phyloP scores from a whole-genome alignment of 2,329 filamentous ascomycete genomes.

The Gyromitra esculenta region DNA sequence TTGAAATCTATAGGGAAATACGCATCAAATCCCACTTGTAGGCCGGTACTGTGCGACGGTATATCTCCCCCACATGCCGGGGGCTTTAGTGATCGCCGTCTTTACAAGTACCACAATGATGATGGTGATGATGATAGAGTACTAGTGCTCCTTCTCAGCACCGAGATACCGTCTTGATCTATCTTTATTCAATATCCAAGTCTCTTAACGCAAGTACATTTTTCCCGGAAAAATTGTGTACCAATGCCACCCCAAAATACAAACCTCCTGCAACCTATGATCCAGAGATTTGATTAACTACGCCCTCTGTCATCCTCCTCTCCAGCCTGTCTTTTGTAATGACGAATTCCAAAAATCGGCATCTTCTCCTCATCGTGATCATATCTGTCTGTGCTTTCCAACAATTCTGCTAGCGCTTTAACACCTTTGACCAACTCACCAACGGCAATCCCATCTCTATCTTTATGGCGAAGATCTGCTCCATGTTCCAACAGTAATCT shows the following conservation, averaged over 20 bases:
- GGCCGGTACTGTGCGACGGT: background rate
- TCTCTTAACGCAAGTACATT: background rate
- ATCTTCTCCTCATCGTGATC: conserved; percentile 27
- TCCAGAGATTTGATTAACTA: background rate
- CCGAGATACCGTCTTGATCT: too few species aligned
- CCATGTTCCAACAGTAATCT: conserved; percentile 18
- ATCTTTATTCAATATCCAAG: too few species aligned
- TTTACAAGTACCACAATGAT: too few species aligned
- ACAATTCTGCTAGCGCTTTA: conserved; percentile 13
- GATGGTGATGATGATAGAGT: too few species aligned
- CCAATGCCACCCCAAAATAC: background rate
- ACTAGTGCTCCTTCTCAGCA: too few species aligned
- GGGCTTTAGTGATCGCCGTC: background rate
- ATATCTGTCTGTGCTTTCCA: conserved; percentile 15
- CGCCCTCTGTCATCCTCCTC: background rate
- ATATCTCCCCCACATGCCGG: background rate
- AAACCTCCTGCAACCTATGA: background rate
- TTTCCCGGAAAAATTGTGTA: background rate
- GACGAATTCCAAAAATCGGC: conserved; percentile 2
- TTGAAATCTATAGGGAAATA: background rate
- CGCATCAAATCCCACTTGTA: background rate
- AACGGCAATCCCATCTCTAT: conserved; percentile 7
- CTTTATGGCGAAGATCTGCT: conserved; percentile 15
- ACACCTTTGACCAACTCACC: conserved; percentile 32
- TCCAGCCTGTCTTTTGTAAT: background rate